Base-by-base conservation (phyloP, 805 yeast genomes). In the Yueomyces sinensis region DNA sequence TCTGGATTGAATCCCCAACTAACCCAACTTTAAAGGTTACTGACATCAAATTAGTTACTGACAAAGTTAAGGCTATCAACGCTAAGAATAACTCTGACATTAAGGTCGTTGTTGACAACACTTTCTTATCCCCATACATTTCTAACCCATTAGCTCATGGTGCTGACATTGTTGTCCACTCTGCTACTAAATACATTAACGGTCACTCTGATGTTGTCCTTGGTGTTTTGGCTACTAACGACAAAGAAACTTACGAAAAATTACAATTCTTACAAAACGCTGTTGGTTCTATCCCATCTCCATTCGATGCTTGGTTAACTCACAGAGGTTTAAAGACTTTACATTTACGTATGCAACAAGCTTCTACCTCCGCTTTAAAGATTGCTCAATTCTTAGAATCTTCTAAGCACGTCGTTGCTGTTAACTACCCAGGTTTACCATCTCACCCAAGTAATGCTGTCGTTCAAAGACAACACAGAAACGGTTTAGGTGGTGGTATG, bases 151-250 rank as follows among this genome's bases (percentile, higher is more conserved):
- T 83, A 55, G 63, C 60, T 42, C 76, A 67, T 46, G 94, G 95
- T 45, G 94, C 91, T 36, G 94, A 83, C 52, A 72, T 82, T 41
- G 93, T 83, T 33, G 79, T 81, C 31, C 94, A 83, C 63, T 80
- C 91, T 14, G 93, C 82, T 41, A 82, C 95, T 52, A 83, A 83
- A 61, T 84, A 81, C 66, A 76, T 83, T 61, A 83, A 82, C 53
- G 95, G 95, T 44, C 95, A 83, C 63, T 81, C 93, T 18, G 94
- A 83, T 54, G 94, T 83, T 17, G 91, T 83, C 34, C 71, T 82
- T 65, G 95, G 95, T 49, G 76, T 81, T 36, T 72, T 81, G 41
- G 84, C 81, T 35, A 73, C 83, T 44, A 80, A 74, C 66, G 58
- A 59, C 47, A 75, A 70, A 37, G 65, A 52, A 33, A 61, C 80